Evolutionary conservation across 2,329 filamentous ascomycete genomes (phyloP).

Genomic region (Onygenales sp.): DNA sequence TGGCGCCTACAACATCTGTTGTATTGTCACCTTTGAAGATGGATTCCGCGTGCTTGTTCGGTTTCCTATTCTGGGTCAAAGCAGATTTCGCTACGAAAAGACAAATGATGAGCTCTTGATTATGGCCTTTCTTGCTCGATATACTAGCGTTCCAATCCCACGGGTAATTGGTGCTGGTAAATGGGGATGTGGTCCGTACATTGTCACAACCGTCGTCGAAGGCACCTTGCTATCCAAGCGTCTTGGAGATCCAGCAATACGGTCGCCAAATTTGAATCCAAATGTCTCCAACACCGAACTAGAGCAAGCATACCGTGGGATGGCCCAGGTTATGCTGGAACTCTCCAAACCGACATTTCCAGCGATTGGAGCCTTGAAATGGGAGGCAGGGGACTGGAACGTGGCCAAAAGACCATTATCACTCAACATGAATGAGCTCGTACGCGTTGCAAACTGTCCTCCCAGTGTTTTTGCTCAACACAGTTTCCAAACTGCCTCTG

Average conservation of each 20-base stretch:
- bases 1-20: constrained; percentile 13
- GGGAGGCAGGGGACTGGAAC: background rate
- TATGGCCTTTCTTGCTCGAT: constrained; percentile 3
- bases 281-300: constrained; percentile 2
- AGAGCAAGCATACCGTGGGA: constrained; percentile 8
- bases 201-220: constrained; percentile 6
- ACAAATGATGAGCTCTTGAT: constrained; percentile 5
- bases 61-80: constrained; percentile 2
- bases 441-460: constrained; percentile 5
- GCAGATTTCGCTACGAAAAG: constrained; percentile 7
- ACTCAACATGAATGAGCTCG: constrained; percentile 11
- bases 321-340: constrained; percentile 11
- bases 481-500: background rate
- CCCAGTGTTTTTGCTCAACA: background rate
- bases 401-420: constrained; percentile 8
- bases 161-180: constrained; percentile 2
- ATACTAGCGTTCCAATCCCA: constrained; percentile 5
- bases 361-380: constrained; percentile 11
- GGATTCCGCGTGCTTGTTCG: constrained; percentile 5
- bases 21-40: constrained; percentile 8
- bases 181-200: constrained; percentile 6
- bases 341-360: constrained; percentile 10
- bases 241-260: constrained; percentile 5
- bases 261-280: background rate
- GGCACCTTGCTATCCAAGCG: constrained; percentile 6